Base-by-base conservation (phyloP, 768 basidiomycete species). In the Rhodotorula paludigena region DNA sequence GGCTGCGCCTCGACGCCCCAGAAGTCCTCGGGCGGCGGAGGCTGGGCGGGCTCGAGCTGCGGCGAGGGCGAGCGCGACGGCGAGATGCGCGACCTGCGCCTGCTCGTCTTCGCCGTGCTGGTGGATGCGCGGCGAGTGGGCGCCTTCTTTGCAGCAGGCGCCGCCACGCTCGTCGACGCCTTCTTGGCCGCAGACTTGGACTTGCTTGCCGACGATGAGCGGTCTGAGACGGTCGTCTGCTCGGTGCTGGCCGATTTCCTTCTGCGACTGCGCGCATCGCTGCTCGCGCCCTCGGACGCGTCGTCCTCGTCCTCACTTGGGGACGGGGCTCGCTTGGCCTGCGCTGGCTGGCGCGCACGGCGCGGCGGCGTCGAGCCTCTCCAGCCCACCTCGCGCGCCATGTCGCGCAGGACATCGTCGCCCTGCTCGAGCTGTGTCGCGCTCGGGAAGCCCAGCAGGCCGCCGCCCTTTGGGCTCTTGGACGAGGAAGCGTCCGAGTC, bases 211-310 rank as follows among this genome's bases (percentile, higher is more conserved):
- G 44, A 45, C 18, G 51, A 45, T 15, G 57, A 41, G 20, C 48
- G 20, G 48, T 67, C 59, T 36, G 52, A 32, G 6, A 62, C 18
- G 61, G 52, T 62, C 18, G 61, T 62, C 53, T 45, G 61, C n/a
- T 44, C 61, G 6, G 61, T 62, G 45, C 51, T 53, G 14, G 51
- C n/a, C 51, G 51, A 54, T 25, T 6, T 62, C 16, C 52, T 21
- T 15, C 60, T 15, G 23, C 42, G 21, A 4, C n/a, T 32, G 25
- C 39, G 23, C 25, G 38, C 42, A 14, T 3, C 53, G 41, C 18
- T 30, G n/a, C 15, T 16, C 39, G 25, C 9, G 28, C 18, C 39
- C 49, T 28, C 30, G 20, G 42, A 38, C 7, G 6, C 20, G 35
- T 32, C 48, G 2, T 0, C 5, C 6, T 32, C 59, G 7, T 30